Percentiles rank a stretch among this genome's conserved stretches.
These are phyloP conservation scores for Calonectria naviculata DNA, from an alignment of 2,329 filamentous ascomycete genomes.

Conservation along the genomic window DNA sequence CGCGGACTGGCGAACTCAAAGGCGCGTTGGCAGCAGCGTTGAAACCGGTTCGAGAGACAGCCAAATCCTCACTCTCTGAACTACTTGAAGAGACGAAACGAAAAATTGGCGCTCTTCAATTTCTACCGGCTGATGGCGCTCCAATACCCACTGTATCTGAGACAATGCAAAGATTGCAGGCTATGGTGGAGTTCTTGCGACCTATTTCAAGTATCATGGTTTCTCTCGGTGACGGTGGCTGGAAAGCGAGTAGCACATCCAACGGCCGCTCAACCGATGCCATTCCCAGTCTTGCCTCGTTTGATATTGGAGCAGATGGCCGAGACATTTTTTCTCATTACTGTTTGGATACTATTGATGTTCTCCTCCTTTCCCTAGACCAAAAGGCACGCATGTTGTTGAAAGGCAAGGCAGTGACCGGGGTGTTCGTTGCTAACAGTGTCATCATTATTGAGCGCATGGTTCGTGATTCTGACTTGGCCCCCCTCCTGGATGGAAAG, in stretches of 20 bases:
- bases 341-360: conserved; percentile 87
- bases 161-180: conserved; percentile 86
- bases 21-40: conserved; percentile 84
- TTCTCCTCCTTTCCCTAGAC: conserved; percentile 80
- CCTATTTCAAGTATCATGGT: conserved; percentile 92
- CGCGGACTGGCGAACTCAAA: conserved; percentile 87
- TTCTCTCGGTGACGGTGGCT: conserved; percentile 92
- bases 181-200: conserved; percentile 86
- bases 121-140: conserved; percentile 82
- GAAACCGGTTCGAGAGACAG: conserved; percentile 91
- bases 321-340: conserved; percentile 91
- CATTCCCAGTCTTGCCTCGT: conserved; percentile 78
- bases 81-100: conserved; percentile 86
- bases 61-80: conserved; percentile 85
- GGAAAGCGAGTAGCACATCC: conserved; percentile 69
- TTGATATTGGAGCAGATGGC: conserved; percentile 91
- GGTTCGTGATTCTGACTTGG: conserved; percentile 84
- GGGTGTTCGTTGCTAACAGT: conserved; percentile 92
- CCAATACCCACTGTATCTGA: conserved; percentile 83
- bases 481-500: conserved; percentile 74
- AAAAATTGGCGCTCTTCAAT: conserved; percentile 72
- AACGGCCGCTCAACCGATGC: conserved; percentile 70
- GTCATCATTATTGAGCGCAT: conserved; percentile 86
- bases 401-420: conserved; percentile 81
- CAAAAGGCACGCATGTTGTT: conserved; percentile 77